Evolutionary conservation across 2,329 filamentous ascomycete species (phyloP), one percentile per base, ranked within the genome.

Genomic region (Davidsoniella virescens): DNA sequence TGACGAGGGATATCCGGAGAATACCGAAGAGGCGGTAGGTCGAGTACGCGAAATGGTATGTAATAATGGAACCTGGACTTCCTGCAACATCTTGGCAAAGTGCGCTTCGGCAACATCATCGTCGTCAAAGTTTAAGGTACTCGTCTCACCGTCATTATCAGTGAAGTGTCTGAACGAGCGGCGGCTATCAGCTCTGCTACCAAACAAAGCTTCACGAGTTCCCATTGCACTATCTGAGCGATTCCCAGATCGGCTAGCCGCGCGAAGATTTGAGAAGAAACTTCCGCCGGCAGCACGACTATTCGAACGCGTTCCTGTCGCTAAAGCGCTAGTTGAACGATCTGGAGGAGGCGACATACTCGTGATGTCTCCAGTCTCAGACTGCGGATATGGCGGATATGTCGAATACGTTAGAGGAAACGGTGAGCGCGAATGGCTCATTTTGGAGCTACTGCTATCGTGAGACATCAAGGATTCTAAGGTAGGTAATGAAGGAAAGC

Each of bases 51-150:
- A 23, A 16, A 39, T 25, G 20, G 37, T 41, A 6, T 17, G 25
- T 14, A 37, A 20, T 6, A 47, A n/a, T 4, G 14, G 25, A 38
- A 42, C 37, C 44, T 23, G n/a, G 33, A 43, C 44, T 45, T 38
- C 44, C 37, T 47, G 38, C 12, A 46, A 1, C 37, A 51, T 16
- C 20, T 47, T 47, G 49, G 26, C 49, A n/a, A 43, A 51, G 18
- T 51, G 25, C 25, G 25, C 44, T 39, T 51, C 49, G 9, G 49
- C 38, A 3, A 36, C 43, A 20, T 47, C 49, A 7, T 51, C 49
- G 12, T 44, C 40, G 41, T 23, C 36, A 23, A 36, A 36, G 37
- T 47, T 43, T 5, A 47, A 26, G 2, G 43, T 37, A 37, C 37
- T 46, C 6, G 23, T 43, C 43, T 51, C 44, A 8, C 37, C 45